These are phyloP conservation scores for Magnolia sinica DNA, from an alignment of 164 flowering plant genomes.

Conservation along the genomic window DNA sequence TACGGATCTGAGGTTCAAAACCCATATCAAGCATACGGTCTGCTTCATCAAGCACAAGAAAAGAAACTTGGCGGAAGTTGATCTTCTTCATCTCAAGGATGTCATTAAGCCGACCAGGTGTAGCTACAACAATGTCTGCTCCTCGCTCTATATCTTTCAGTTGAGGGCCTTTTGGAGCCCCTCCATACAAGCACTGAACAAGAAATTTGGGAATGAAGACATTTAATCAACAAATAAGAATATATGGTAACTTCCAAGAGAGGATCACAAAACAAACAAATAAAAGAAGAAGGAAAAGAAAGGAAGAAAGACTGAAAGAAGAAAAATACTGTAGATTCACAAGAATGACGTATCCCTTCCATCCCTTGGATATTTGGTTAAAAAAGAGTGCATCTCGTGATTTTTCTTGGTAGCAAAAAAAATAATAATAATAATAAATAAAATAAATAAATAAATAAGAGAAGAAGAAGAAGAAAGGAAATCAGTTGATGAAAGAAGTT, in stretches of 20 bases:
- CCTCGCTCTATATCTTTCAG: slow-evolving; percentile 80
- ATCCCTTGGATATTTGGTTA: not conserved
- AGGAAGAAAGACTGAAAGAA: not conserved
- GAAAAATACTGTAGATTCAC: not conserved
- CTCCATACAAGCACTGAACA: slow-evolving; percentile 87
- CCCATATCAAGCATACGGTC: slow-evolving; percentile 99
- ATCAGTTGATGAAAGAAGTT: no score
- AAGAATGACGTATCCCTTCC: not conserved
- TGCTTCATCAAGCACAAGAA: slow-evolving; percentile 94
- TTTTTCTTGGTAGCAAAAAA: no score
- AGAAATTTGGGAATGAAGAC: not conserved
- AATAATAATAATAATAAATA: no score
- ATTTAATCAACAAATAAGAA: not conserved
- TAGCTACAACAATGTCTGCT: slow-evolving; percentile 88
- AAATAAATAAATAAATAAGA: no score
- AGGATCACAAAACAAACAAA: not conserved
- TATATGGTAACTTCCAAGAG: not conserved
- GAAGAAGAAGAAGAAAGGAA: no score
- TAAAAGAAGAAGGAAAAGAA: not conserved
- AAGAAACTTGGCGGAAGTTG: slow-evolving; percentile 71
- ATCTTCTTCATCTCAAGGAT: slow-evolving; percentile 83
- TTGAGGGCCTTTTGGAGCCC: slow-evolving; percentile 85
- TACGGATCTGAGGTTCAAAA: slow-evolving; percentile 95
- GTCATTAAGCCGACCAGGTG: slow-evolving; percentile 96
- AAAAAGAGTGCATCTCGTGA: no score